Percentiles rank a stretch among this genome's conserved stretches.
Conservation (phyloP, 768 basidiomycete genomes). For the Daedalea quercina region DNA sequence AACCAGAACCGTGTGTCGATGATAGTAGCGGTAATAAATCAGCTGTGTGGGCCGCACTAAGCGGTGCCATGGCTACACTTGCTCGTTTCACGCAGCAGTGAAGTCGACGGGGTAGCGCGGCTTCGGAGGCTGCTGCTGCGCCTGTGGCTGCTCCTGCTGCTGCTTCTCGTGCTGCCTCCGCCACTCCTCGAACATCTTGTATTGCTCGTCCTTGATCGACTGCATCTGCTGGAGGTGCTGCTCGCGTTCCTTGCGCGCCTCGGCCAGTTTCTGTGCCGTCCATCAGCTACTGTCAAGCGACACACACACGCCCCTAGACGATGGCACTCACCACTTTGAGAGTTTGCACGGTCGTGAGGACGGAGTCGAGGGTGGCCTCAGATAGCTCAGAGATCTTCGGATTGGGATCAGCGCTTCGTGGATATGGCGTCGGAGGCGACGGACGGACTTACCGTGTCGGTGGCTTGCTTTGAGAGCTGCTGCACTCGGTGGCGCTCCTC, state of each 20-base stretch:
- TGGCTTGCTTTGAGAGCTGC: conserved; percentile 20
- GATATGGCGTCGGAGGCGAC: conserved; percentile 20
- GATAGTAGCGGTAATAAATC: too few species aligned
- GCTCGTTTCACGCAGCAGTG: neutral
- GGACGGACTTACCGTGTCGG: conserved; percentile 18
- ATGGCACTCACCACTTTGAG: conserved; percentile 48
- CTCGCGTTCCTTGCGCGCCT: conserved; percentile 22
- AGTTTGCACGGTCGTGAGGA: conserved; percentile 48
- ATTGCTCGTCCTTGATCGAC: conserved; percentile 32
- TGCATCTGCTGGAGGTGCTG: conserved; percentile 34
- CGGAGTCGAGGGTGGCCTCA: conserved; percentile 58
- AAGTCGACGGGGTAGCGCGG: conserved; percentile 8
- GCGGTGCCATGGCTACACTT: too few species aligned
- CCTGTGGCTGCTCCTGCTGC: conserved; percentile 5
- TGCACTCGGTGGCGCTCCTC: conserved; percentile 27
- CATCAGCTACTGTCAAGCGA: neutral
- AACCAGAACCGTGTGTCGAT: too few species aligned
- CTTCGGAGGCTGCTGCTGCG: conserved; percentile 7
- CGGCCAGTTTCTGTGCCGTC: conserved; percentile 24
- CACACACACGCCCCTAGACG: too few species aligned
- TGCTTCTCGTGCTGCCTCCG: conserved; percentile 26
- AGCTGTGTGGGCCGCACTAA: too few species aligned
- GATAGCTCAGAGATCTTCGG: conserved; percentile 56
- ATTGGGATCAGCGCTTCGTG: neutral
- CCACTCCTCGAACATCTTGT: conserved; percentile 42